Percentiles rank a stretch among this genome's conserved stretches.
Evolutionary conservation across 1,284 basidiomycete species (phyloP).

Genomic region (Phlebopus sp.): DNA sequence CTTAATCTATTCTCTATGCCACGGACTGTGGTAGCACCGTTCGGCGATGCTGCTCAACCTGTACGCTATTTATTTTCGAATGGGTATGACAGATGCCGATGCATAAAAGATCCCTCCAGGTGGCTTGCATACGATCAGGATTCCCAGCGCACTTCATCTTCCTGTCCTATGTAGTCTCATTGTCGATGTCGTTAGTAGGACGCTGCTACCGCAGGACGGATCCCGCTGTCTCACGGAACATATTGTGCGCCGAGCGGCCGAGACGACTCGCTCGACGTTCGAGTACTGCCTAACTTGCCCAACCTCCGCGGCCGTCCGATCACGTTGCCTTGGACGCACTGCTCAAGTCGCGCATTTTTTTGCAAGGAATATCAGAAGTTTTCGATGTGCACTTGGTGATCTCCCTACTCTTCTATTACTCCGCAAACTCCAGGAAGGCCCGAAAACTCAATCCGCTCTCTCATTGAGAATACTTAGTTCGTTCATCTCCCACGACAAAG

Average conservation of each 20-base stretch:
- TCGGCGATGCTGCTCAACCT: slow-evolving; percentile 24
- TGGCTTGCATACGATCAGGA: slow-evolving; percentile 33
- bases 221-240: slow-evolving; percentile 50
- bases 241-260: slow-evolving; percentile 39
- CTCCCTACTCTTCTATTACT: slow-evolving; percentile 35
- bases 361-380: slow-evolving; percentile 16
- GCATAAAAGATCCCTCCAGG: slow-evolving; percentile 22
- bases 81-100: slow-evolving; percentile 16
- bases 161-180: slow-evolving; percentile 46
- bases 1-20: slow-evolving; percentile 29
- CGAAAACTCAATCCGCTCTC: slow-evolving; percentile 20
- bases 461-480: slow-evolving; percentile 16
- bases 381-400: slow-evolving; percentile 25
- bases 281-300: slow-evolving; percentile 44
- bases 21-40: slow-evolving; percentile 16
- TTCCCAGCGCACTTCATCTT: slow-evolving; percentile 39
- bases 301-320: slow-evolving; percentile 36
- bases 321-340: slow-evolving; percentile 39
- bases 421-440: slow-evolving; percentile 29
- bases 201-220: slow-evolving; percentile 39
- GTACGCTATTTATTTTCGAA: slow-evolving; percentile 18
- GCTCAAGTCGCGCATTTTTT: slow-evolving; percentile 31
- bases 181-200: slow-evolving; percentile 41
- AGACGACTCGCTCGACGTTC: slow-evolving; percentile 41
- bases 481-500: slow-evolving; percentile 26